Percentiles rank a stretch among this genome's conserved stretches.
phyloP scores from a whole-genome alignment of 345 rosid genomes.

The Geranium rotundifolium region DNA sequence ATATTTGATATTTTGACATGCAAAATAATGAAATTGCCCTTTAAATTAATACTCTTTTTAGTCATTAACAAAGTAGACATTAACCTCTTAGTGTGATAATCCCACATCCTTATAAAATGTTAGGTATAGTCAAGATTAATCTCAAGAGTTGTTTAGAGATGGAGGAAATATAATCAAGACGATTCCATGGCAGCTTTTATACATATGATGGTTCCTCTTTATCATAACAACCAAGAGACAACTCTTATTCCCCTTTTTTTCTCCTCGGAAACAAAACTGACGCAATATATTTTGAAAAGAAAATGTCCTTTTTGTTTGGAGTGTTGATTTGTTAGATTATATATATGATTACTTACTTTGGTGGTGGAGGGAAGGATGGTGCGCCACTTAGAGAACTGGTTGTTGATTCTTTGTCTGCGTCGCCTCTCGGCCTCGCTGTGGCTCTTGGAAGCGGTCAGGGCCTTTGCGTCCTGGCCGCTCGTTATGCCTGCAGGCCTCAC shows the following conservation, averaged over 20 bases:
- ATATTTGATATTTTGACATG: constrained; percentile 5
- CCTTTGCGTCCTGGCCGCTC: constrained; percentile 99
- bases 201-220: constrained; percentile 60
- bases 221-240: constrained; percentile 52
- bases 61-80: constrained; percentile 4
- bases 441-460: constrained; percentile 92
- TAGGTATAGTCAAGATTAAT: no score
- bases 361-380: constrained; percentile 90
- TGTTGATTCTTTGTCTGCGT: constrained; percentile 90
- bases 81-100: constrained; percentile 14
- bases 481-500: no score
- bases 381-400: constrained; percentile 87
- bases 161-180: no score
- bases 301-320: not conserved
- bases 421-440: constrained; percentile 98
- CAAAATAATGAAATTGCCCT: no score
- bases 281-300: not conserved
- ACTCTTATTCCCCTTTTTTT: constrained; percentile 32
- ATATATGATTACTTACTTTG: constrained; percentile 53
- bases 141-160: no score
- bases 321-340: not conserved
- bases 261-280: constrained; percentile 39
- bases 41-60: not conserved
- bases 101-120: no score
- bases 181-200: constrained; percentile 57